A percentile compares a stretch with the other conserved stretches of the same genome.
Evolutionary conservation across 2,329 filamentous ascomycete species (phyloP).

Genomic region (Pseudogymnoascus pannorum): DNA sequence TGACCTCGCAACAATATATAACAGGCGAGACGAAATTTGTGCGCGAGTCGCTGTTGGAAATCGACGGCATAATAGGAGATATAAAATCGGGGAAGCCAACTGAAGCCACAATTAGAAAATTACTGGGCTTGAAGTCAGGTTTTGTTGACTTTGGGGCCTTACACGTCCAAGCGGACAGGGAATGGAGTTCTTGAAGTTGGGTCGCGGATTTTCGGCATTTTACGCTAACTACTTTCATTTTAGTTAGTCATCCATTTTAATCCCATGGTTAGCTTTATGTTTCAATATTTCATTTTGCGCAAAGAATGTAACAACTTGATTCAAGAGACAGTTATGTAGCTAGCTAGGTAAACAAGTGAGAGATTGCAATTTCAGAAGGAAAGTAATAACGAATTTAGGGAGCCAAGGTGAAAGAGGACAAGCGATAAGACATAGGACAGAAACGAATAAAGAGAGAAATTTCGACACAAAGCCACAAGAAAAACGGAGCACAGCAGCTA

Average conservation of each 20-base stretch:
- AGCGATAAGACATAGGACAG: neutral
- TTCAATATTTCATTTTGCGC: neutral
- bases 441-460: too few relatives aligned
- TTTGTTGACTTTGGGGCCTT: neutral
- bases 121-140: neutral
- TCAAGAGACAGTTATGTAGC: neutral
- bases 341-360: neutral
- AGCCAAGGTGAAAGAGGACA: too few relatives aligned
- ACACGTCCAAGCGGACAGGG: neutral
- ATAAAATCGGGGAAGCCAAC: neutral
- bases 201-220: too few relatives aligned
- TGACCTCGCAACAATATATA: neutral
- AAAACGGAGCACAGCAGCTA: too few relatives aligned
- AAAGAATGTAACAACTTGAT: neutral
- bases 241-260: neutral
- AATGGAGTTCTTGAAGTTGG: neutral
- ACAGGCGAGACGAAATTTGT: neutral
- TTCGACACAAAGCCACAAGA: too few relatives aligned
- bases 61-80: neutral
- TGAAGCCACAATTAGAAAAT: neutral
- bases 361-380: neutral
- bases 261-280: too few relatives aligned
- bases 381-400: neutral
- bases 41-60: neutral
- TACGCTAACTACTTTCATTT: too few relatives aligned